Conservation (phyloP, 208 protist genomes). For the Trypanosoma scelopori region DNA sequence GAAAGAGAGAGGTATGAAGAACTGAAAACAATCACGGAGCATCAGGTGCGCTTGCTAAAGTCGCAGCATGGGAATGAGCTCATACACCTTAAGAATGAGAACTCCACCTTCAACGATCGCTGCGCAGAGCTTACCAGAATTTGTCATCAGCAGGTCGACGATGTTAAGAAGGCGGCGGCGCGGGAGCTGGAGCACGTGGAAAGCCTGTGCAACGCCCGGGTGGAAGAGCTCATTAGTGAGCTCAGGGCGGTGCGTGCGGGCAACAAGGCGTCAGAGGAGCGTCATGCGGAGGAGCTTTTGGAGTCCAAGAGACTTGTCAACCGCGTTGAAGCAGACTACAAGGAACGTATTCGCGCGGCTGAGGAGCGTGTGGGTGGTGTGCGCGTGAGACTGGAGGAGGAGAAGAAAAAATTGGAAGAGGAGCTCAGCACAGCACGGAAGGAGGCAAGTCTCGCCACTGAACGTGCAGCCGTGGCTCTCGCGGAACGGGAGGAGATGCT, state of each 20-base stretch:
- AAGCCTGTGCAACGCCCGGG: slow-evolving; percentile 49
- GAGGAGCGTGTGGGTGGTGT: slow-evolving; percentile 69
- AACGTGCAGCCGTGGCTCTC: slow-evolving; percentile 46
- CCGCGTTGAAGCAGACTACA: slow-evolving; percentile 74
- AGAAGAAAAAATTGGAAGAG: slow-evolving; percentile 29
- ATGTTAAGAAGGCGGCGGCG: slow-evolving; percentile 63
- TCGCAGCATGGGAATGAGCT: slow-evolving; percentile 74
- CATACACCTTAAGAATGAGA: slow-evolving; percentile 49
- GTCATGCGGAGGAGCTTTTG: slow-evolving; percentile 48
- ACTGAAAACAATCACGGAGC: slow-evolving; percentile 49
- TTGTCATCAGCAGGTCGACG: slow-evolving; percentile 72
- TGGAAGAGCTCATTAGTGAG: slow-evolving; percentile 66
- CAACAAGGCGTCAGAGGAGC: slow-evolving; percentile 43
- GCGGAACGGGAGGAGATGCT: slow-evolving; percentile 59
- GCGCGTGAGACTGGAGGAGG: slow-evolving; percentile 43
- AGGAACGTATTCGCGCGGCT: slow-evolving; percentile 57
- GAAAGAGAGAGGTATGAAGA: slow-evolving; percentile 35
- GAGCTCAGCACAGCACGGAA: slow-evolving; percentile 48
- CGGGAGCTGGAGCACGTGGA: slow-evolving; percentile 80
- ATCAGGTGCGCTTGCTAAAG: slow-evolving; percentile 71
- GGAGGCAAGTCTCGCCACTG: slow-evolving; percentile 46
- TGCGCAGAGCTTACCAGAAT: slow-evolving; percentile 42
- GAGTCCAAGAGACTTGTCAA: slow-evolving; percentile 50
- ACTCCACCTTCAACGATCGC: slow-evolving; percentile 48
- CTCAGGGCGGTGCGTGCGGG: slow-evolving; percentile 52